Evolutionary conservation across 176 grass and related monocot species (phyloP).

Genomic region (Leersia perrieri): DNA sequence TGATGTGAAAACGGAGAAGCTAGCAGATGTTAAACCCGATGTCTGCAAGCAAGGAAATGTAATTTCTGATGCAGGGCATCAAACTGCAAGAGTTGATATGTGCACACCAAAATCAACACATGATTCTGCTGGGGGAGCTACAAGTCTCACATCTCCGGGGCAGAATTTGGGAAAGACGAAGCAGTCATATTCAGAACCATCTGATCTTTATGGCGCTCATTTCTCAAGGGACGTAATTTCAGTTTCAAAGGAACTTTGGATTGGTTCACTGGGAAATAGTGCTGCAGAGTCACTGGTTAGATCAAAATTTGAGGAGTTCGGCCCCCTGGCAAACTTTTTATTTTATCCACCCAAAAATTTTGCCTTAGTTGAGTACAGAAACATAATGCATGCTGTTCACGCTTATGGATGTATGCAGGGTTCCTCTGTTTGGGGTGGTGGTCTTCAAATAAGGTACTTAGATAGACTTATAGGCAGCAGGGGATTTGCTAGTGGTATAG

Average conservation of each 20-base stretch:
- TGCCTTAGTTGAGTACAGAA: slow-evolving; percentile 74
- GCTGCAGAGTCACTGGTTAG: slow-evolving; percentile 56
- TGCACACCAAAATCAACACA: slow-evolving; percentile 9
- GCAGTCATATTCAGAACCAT: slow-evolving; percentile 35
- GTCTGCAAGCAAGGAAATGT: slow-evolving; percentile 6
- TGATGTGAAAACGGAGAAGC: slow-evolving; percentile 35
- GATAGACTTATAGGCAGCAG: slow-evolving; percentile 70
- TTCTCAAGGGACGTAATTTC: slow-evolving; percentile 61
- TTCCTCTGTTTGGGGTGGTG: slow-evolving; percentile 73
- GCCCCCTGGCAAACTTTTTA: slow-evolving; percentile 56
- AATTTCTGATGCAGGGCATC: slow-evolving; percentile 15
- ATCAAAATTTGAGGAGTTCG: slow-evolving; percentile 83
- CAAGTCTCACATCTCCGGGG: slow-evolving; percentile 23
- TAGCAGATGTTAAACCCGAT: slow-evolving; percentile 29
- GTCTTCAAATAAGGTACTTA: slow-evolving; percentile 75
- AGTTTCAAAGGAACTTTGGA: slow-evolving; percentile 88
- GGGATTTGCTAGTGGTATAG: slow-evolving; percentile 60
- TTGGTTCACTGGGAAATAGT: slow-evolving; percentile 58
- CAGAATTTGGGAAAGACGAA: slow-evolving; percentile 27
- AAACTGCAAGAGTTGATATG: slow-evolving; percentile 19
- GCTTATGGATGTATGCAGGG: slow-evolving; percentile 80
- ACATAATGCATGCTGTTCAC: slow-evolving; percentile 63
- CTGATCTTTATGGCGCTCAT: slow-evolving; percentile 63
- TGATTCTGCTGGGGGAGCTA: slow-evolving; percentile 33
- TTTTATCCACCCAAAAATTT: slow-evolving; percentile 61